These are phyloP conservation scores for Buxus sempervirens DNA, from an alignment of 164 flowering plant species.

Conservation along the genomic window DNA sequence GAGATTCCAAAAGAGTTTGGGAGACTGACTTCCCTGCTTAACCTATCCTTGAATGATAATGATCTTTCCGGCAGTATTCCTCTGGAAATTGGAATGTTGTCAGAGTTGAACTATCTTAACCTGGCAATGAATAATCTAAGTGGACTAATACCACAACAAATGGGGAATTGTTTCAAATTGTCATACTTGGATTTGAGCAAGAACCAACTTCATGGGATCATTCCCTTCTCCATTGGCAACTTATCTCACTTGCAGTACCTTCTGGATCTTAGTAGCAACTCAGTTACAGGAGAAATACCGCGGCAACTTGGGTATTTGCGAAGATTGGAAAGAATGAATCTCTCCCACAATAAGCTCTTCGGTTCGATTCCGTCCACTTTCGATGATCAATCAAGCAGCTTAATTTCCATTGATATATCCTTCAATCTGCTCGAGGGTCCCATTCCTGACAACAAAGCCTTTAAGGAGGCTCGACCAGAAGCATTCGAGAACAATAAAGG, in stretches of 20 bases:
- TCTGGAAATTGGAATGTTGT: neutral
- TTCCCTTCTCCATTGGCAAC: neutral
- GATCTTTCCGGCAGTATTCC: neutral
- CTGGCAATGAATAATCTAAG: neutral
- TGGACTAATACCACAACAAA: neutral
- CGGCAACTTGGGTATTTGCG: neutral
- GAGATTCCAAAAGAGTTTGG: neutral
- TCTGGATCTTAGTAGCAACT: neutral
- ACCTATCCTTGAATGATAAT: neutral
- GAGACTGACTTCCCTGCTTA: neutral
- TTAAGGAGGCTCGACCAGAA: neutral
- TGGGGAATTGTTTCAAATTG: neutral
- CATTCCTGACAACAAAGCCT: conserved; percentile 1
- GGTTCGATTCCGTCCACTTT: neutral
- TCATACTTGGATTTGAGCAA: neutral
- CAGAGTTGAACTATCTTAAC: neutral
- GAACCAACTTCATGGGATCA: neutral
- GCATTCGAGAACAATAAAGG: neutral
- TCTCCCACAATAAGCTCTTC: neutral
- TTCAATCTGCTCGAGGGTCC: conserved; percentile 5
- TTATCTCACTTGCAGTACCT: no score
- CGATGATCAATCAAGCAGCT: neutral
- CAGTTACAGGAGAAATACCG: neutral
- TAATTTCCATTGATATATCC: neutral
- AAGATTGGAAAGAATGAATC: neutral